Evolutionary conservation across 441 rosid species (phyloP).

Genomic region (Melastoma candidum): DNA sequence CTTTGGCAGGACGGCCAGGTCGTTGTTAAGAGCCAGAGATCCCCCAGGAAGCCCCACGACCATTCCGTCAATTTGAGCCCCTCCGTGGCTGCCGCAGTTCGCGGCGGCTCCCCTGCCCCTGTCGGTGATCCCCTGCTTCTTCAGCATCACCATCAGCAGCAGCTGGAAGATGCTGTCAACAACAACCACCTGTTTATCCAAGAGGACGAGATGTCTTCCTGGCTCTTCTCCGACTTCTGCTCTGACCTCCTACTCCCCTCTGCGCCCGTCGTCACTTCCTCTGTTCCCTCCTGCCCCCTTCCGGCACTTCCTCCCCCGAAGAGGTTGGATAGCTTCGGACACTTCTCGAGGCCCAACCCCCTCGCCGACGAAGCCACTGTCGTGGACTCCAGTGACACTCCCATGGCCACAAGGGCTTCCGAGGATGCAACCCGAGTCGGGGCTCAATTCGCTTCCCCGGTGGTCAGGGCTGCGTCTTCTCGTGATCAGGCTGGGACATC

Average conservation of each 20-base stretch:
- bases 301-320: conserved; percentile 38
- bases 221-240: conserved; percentile 5
- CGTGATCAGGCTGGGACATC: conserved; percentile 42
- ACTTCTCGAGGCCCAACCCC: conserved; percentile 41
- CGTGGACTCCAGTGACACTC: conserved; percentile 50
- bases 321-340: conserved; percentile 44
- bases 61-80: neutral
- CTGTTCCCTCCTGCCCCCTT: conserved; percentile 19
- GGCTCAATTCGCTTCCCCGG: conserved; percentile 18
- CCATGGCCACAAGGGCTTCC: conserved; percentile 28
- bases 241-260: neutral
- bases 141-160: neutral
- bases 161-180: neutral
- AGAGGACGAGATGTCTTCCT: conserved; percentile 6
- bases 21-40: conserved; percentile 2
- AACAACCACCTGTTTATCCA: neutral
- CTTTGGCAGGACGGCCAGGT: conserved; percentile 12
- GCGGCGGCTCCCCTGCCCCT: neutral
- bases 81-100: neutral
- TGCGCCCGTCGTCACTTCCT: neutral
- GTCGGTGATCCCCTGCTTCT: neutral
- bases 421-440: conserved; percentile 19
- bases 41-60: neutral
- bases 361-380: conserved; percentile 42
- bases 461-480: conserved; percentile 17